A percentile compares a stretch with the other conserved stretches of the same genome.
Evolutionary conservation across 2,329 filamentous ascomycete species (phyloP).

Genomic region (Penicillium griseofulvum): DNA sequence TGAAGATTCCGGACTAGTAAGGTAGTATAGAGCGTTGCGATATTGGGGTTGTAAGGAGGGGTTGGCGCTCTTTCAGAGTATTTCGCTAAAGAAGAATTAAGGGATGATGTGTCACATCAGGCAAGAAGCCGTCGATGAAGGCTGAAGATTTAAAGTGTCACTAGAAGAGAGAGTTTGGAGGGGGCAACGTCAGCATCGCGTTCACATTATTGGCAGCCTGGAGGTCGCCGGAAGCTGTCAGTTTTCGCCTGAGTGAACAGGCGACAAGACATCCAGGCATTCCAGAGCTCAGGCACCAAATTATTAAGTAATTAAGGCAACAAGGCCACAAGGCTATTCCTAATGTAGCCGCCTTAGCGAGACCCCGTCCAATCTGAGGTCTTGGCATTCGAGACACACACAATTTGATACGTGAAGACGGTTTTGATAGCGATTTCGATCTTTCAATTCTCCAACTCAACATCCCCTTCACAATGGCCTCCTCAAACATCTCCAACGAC

Average conservation of each 20-base stretch:
- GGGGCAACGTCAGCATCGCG: constrained; percentile 5
- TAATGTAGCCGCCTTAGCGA: constrained; percentile 42
- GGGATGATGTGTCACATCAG: background rate
- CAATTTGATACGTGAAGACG: constrained; percentile 11
- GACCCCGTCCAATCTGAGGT: constrained; percentile 17
- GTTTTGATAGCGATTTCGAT: constrained; percentile 21
- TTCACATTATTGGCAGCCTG: constrained; percentile 3
- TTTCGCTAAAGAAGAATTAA: background rate
- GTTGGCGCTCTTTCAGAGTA: background rate
- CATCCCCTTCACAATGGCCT: constrained; percentile 39
- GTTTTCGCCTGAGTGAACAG: constrained; percentile 4
- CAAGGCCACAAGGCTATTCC: constrained; percentile 28
- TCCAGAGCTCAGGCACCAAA: constrained; percentile 10
- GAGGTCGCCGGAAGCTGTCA: constrained; percentile 2
- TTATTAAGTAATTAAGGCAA: background rate
- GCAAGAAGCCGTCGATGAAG: background rate
- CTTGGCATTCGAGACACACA: constrained; percentile 32
- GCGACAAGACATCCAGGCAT: background rate
- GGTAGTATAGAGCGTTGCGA: background rate
- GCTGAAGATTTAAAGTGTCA: background rate
- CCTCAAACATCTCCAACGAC: constrained; percentile 78
- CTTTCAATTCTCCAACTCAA: constrained; percentile 27
- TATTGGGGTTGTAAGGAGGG: background rate
- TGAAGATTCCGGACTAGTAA: background rate
- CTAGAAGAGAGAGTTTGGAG: background rate